Percentiles rank a stretch among this genome's conserved stretches.
Evolutionary conservation across 2,329 filamentous ascomycete species (phyloP).

Genomic region (Cladosporium sp.): DNA sequence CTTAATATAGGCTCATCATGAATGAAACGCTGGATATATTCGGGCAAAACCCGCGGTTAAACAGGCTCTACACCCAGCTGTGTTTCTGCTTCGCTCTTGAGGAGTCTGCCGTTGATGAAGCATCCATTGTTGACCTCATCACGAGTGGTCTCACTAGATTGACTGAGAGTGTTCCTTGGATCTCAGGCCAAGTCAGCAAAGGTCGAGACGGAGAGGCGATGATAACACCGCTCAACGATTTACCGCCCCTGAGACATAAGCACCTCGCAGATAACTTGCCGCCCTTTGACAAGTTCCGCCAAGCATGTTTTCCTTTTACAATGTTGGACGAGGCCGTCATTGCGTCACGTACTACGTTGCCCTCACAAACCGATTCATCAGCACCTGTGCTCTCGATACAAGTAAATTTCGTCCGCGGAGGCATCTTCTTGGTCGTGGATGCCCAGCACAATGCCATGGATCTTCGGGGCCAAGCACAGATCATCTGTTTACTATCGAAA

Average conservation of each 20-base stretch:
- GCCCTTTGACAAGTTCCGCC: not conserved
- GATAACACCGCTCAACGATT: not conserved
- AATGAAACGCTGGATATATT: constrained; percentile 5
- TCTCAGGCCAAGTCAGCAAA: not conserved
- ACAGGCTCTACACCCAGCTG: constrained; percentile 11
- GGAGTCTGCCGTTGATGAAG: not conserved
- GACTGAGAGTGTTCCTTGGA: not conserved
- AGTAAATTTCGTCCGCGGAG: constrained; percentile 15
- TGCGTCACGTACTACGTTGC: constrained; percentile 8
- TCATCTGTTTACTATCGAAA: constrained; percentile 14
- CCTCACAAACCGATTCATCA: not conserved
- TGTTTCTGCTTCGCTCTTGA: constrained; percentile 10
- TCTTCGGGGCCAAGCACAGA: constrained; percentile 15
- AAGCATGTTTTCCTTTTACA: constrained; percentile 7
- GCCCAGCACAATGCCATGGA: constrained; percentile 17
- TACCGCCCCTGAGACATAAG: not conserved
- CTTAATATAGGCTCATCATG: not conserved
- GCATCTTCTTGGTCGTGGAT: constrained; percentile 14
- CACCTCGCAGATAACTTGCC: not conserved
- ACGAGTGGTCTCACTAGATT: not conserved
- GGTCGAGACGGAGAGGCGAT: not conserved
- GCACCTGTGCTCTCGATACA: constrained; percentile 15
- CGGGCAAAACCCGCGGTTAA: constrained; percentile 10
- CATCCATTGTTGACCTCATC: not conserved
- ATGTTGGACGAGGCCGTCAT: constrained; percentile 12